Base-by-base conservation (phyloP, 164 flowering plant species). In the Cinnamomum micranthum region DNA sequence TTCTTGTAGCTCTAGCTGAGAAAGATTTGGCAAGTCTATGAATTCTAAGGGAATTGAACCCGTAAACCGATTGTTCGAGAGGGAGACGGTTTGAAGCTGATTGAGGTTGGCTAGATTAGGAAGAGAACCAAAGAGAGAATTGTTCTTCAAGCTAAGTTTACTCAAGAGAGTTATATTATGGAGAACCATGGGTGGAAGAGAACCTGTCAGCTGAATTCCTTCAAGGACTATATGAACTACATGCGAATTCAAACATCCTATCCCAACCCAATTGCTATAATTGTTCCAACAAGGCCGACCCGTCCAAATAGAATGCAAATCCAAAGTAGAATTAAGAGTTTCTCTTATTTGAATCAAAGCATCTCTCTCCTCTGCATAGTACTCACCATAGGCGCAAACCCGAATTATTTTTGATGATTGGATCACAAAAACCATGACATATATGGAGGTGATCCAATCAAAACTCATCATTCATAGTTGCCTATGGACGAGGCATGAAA, bases 141-240 rank as follows among this genome's bases (percentile, higher is more conserved):
- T 76, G 70, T 76, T 76, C 50, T 50, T 71, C 24, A 76, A 71
- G 51, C 78, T 76, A 22, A 76, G 31, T 65, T 52, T 71, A 15
- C 14, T 51, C 66, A 76, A 71, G 24, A 27, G 33, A 6, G 65
- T 64, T 10, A 76, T 19, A 23, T 71, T 71, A 31, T 71, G 51
- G 6, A 76, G 70, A 50, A 65, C 70, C 7, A 65, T 41, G 19
- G 74, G 62, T 4, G 74, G 74, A 15, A 76, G 73, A 20, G 71
- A 76, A 70, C 78, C 78, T 4, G 65, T 50, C 52, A 76, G 19
- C 15, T 76, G 52, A 23, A 76, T 58, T 24, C 78, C 70, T 28
- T 76, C 78, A 33, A 76, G 78, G 33, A 76, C 74, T 65, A 76
- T 23, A 51, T 66, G 71, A 13, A 70, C 65, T 13, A 76, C 78